Evolutionary conservation across 1,284 basidiomycete species (phyloP).

Genomic region (Trichosporon inkin): DNA sequence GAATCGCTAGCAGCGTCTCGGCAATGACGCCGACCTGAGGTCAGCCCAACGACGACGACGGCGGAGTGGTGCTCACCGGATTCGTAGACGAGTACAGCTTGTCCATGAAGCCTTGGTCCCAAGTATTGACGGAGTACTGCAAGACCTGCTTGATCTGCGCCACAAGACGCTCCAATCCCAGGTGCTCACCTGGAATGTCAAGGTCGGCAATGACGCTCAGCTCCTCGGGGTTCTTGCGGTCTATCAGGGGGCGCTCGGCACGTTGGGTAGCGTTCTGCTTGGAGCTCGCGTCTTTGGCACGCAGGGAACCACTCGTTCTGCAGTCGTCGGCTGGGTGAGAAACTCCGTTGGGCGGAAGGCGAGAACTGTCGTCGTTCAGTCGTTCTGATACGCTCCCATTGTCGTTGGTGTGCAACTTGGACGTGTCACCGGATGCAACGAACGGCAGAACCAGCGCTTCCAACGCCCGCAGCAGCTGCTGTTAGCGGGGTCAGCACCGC

Average conservation of each 20-base stretch:
- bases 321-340: too few relatives aligned
- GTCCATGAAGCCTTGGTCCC: conserved; percentile 39
- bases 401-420: not conserved
- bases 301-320: too few relatives aligned
- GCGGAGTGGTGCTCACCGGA: conserved; percentile 32
- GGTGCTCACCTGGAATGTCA: conserved; percentile 16
- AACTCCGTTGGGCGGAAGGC: too few relatives aligned
- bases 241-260: conserved; percentile 11
- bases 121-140: conserved; percentile 33
- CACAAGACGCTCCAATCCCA: conserved; percentile 25
- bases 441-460: conserved; percentile 23
- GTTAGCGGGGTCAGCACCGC: not conserved
- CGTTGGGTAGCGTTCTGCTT: not conserved
- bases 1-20: conserved; percentile 45
- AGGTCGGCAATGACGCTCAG: conserved; percentile 19
- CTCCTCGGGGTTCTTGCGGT: conserved; percentile 18
- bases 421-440: conserved; percentile 20
- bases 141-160: conserved; percentile 25
- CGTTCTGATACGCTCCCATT: too few relatives aligned
- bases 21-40: conserved; percentile 42
- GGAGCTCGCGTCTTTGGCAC: not conserved
- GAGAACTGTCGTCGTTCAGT: too few relatives aligned
- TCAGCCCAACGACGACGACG: not conserved
- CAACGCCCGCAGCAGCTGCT: conserved; percentile 26
- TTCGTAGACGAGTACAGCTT: conserved; percentile 50